A percentile compares a stretch with the other conserved stretches of the same genome.
Evolutionary conservation across 176 grass and related monocot genomes (phyloP).

Genomic region (Saccharum officinarum): DNA sequence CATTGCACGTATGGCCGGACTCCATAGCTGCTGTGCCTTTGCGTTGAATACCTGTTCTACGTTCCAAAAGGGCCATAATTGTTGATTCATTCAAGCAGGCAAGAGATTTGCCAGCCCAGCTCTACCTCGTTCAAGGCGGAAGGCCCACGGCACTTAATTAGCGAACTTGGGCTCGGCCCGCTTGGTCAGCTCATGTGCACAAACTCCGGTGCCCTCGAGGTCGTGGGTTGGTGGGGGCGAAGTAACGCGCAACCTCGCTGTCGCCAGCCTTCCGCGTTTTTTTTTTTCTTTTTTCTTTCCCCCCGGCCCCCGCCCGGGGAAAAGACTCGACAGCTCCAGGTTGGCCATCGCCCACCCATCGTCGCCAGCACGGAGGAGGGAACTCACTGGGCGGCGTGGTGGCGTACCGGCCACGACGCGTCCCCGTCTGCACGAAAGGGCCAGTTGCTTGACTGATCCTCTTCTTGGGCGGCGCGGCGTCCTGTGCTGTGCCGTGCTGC

Average conservation of each 20-base stretch:
- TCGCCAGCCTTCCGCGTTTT: neutral
- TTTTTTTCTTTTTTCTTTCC: too few relatives aligned
- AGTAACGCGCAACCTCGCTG: neutral
- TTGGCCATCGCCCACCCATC: neutral
- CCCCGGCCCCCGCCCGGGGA: fast-evolving
- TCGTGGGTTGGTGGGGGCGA: neutral
- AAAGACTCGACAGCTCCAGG: neutral
- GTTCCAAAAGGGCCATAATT: too few relatives aligned
- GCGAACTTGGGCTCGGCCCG: neutral
- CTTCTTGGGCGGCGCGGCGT: neutral
- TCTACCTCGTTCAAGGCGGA: too few relatives aligned
- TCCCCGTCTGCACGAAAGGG: too few relatives aligned
- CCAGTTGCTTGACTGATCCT: neutral
- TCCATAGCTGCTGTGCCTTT: too few relatives aligned
- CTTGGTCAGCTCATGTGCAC: neutral
- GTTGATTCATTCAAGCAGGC: too few relatives aligned
- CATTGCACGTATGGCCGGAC: too few relatives aligned
- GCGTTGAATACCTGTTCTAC: too few relatives aligned
- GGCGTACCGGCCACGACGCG: neutral
- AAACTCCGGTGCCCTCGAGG: neutral
- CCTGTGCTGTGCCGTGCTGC: neutral
- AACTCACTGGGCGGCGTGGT: neutral
- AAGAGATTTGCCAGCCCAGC: too few relatives aligned
- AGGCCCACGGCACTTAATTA: neutral
- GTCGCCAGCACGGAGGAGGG: neutral